Conservation (phyloP, 1,284 basidiomycete genomes). For the Ganoderma meredithae region DNA sequence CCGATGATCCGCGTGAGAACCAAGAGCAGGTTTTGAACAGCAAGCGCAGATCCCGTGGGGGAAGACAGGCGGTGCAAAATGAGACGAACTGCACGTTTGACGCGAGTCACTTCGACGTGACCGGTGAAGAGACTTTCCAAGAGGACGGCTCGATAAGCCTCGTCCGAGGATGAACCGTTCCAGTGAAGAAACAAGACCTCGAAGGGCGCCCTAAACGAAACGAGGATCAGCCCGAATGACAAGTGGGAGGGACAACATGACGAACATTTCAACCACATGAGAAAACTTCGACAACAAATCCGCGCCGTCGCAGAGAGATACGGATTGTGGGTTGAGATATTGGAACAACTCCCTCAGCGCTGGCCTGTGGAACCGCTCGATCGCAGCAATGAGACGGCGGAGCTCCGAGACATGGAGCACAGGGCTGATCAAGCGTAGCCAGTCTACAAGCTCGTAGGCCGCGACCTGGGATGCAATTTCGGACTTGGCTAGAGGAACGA, state of each 20-base stretch:
- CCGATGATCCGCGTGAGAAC: conserved; percentile 28
- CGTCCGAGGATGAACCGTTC: conserved; percentile 34
- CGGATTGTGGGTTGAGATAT: conserved; percentile 48
- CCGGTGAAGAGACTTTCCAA: conserved; percentile 41
- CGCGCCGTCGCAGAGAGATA: conserved; percentile 50
- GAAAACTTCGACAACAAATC: conserved; percentile 3
- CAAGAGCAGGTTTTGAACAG: conserved; percentile 21
- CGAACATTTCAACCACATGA: conserved; percentile 20
- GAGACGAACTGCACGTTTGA: conserved; percentile 48
- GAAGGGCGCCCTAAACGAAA: conserved; percentile 47
- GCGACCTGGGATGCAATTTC: conserved; percentile 41
- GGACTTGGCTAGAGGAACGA: conserved; percentile 43
- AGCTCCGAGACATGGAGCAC: conserved; percentile 47
- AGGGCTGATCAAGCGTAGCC: conserved; percentile 56
- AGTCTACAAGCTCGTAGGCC: conserved; percentile 66
- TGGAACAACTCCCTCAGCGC: conserved; percentile 53
- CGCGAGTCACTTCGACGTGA: conserved; percentile 35
- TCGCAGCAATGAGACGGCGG: conserved; percentile 46
- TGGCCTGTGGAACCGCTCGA: conserved; percentile 51
- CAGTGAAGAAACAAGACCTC: conserved; percentile 55
- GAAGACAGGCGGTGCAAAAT: conserved; percentile 48
- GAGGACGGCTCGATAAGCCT: conserved; percentile 37
- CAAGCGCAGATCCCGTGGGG: not conserved
- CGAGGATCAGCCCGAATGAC: not conserved
- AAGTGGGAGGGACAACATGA: not conserved